phyloP scores from a whole-genome alignment of 305 asterid genomes.

The Fraxinus angustifolia region DNA sequence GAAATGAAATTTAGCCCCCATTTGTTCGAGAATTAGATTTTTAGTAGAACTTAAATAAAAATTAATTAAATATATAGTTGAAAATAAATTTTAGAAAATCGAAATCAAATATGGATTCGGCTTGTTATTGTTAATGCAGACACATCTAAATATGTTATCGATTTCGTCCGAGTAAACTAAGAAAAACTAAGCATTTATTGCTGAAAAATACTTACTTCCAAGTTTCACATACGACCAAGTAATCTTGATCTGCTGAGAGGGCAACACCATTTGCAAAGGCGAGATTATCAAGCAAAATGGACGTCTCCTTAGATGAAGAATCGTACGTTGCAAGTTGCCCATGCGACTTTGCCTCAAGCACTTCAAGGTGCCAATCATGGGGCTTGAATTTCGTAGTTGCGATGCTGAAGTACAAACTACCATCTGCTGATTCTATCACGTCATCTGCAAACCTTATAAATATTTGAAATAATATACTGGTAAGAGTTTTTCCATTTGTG shows the following conservation, averaged over 20 bases:
- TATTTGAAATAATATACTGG: not conserved
- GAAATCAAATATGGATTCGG: not conserved
- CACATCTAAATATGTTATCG: not conserved
- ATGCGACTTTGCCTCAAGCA: constrained; percentile 50
- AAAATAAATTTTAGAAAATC: not conserved
- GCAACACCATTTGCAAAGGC: constrained; percentile 71
- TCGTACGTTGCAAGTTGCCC: constrained; percentile 60
- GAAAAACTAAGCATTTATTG: not conserved
- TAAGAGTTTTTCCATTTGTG: too few relatives aligned
- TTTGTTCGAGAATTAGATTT: too few relatives aligned
- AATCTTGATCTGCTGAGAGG: constrained; percentile 49
- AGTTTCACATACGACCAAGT: constrained; percentile 59
- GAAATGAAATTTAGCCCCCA: too few relatives aligned
- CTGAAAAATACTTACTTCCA: constrained; percentile 50
- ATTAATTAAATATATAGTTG: not conserved
- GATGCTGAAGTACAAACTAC: constrained; percentile 56
- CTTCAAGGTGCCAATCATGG: constrained; percentile 47
- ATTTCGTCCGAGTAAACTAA: not conserved
- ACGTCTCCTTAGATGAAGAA: constrained; percentile 35
- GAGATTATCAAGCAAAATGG: constrained; percentile 46
- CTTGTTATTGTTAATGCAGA: too few relatives aligned
- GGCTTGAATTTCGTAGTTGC: constrained; percentile 50
- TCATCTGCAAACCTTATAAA: constrained; percentile 54
- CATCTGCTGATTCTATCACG: constrained; percentile 61
- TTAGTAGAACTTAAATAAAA: too few relatives aligned